Evolutionary conservation across 257 asterid species (phyloP), one percentile per base, ranked within the genome.

Genomic region (Euphrasia confusa): DNA sequence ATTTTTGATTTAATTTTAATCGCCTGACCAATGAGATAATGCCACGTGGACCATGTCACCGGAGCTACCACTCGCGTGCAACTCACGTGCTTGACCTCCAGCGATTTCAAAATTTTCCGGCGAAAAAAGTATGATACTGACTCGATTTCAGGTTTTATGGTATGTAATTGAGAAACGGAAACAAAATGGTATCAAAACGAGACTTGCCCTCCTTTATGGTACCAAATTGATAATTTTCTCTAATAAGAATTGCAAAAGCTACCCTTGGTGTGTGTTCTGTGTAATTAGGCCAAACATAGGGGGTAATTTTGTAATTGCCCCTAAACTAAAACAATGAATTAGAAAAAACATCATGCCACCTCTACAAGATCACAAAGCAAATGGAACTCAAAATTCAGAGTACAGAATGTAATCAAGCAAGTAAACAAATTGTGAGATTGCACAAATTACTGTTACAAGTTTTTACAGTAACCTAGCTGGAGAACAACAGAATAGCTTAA

Each of bases 341-440:
- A 57, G 10, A 45, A 45, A 45, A 45, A 45, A 45, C 52, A 45
- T 1, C n/a, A 45, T 45, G 18, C 7, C 67, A 26, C 44, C 28
- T 45, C 17, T 3, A 59, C 30, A 37, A 37, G 44, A 13, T 58
- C 53, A 30, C 59, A 58, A 58, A 27, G 48, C 62, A 42, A 55
- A 44, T 60, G 60, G 42, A 67, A 58, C 47, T 24, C 49, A 52
- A 24, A 60, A 59, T 21, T 37, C 57, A n/a, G 24, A 21, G 24
- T 30, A 64, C 50, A 50, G 21, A 62, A 21, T 66, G 52, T 12
- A 32, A 54, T 32, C 21, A 49, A 71, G 49, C 60, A 67, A 58
- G 42, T 58, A 60, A 64, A 67, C 42, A 35, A 74, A 53, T 17
- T 24, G 61, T 61, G 64, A 62, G 30, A 58, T 58, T 56, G 58